A percentile compares a stretch with the other conserved stretches of the same genome.
Conservation (phyloP, 441 rosid species). For the Monsonia emarginata region DNA sequence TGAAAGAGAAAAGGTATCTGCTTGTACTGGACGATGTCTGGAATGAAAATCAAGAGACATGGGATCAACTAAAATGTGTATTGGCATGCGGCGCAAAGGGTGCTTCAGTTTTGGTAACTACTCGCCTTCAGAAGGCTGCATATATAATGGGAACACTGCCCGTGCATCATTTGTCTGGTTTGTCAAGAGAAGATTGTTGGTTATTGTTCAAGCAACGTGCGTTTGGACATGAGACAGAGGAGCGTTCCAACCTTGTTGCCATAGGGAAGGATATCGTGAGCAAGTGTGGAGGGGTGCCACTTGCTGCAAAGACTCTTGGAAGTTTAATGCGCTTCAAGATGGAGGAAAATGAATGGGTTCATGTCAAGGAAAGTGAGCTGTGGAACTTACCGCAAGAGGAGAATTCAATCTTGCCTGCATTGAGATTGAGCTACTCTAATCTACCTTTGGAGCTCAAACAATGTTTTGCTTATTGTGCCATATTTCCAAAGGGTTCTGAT, state of each 20-base stretch:
- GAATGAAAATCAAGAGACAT: slow-evolving; percentile 13
- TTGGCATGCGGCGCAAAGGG: neutral
- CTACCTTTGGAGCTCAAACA: neutral
- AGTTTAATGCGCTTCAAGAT: neutral
- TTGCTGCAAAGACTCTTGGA: neutral
- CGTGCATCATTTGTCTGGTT: neutral
- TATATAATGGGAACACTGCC: slow-evolving; percentile 1
- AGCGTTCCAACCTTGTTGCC: neutral
- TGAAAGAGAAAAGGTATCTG: slow-evolving; percentile 6
- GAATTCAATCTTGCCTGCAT: neutral
- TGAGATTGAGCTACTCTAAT: neutral
- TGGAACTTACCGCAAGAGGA: neutral
- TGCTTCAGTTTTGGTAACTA: slow-evolving; percentile 3
- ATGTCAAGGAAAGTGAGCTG: neutral
- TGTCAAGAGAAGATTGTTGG: slow-evolving; percentile 9
- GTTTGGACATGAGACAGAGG: neutral
- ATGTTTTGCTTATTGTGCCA: neutral
- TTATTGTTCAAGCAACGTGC: neutral
- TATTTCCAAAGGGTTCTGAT: neutral
- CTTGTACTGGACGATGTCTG: slow-evolving; percentile 25
- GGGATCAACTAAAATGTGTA: slow-evolving; percentile 3
- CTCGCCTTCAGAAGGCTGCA: slow-evolving; percentile 4
- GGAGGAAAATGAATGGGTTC: neutral
- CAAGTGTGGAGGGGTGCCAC: neutral
- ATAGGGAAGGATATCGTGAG: neutral